Percentiles rank a stretch among this genome's conserved stretches.
These are phyloP conservation scores for Pyrus hybrid DNA, from an alignment of 331 rosid species.

Conservation along the genomic window DNA sequence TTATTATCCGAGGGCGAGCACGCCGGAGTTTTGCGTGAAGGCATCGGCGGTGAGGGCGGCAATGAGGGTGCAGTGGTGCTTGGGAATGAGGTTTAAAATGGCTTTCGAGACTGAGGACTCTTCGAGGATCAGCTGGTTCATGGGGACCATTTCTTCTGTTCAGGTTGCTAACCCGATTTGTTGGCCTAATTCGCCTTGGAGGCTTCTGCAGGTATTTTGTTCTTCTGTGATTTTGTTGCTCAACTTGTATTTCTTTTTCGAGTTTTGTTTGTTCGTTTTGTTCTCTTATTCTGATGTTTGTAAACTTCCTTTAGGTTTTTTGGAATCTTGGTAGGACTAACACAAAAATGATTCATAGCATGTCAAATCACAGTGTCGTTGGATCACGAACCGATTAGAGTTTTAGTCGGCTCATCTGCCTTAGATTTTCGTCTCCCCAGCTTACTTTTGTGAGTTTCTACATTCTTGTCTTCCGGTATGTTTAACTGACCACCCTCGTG, in stretches of 20 bases:
- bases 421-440: neutral
- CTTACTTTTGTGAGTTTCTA: neutral
- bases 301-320: neutral
- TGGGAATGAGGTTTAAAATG: conserved; percentile 97
- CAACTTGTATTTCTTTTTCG: neutral
- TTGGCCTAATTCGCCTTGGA: conserved; percentile 97
- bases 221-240: neutral
- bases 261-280: neutral
- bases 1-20: conserved; percentile 73
- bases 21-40: conserved; percentile 88
- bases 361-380: neutral
- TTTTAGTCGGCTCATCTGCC: neutral
- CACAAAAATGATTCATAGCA: neutral
- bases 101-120: conserved; percentile 97
- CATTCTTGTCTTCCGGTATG: neutral
- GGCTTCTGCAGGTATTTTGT: conserved; percentile 78
- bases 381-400: too few relatives aligned
- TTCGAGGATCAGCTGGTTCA: conserved; percentile 92
- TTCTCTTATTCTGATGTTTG: neutral
- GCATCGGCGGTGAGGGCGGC: conserved; percentile 62
- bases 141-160: conserved; percentile 86
- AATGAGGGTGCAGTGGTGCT: conserved; percentile 78
- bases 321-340: neutral
- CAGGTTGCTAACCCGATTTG: conserved; percentile 75
- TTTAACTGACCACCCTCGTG: neutral